Evolutionary conservation across 2,329 filamentous ascomycete genomes (phyloP), one percentile per base, ranked within the genome.

Genomic region (Thielaviopsis euricoi): DNA sequence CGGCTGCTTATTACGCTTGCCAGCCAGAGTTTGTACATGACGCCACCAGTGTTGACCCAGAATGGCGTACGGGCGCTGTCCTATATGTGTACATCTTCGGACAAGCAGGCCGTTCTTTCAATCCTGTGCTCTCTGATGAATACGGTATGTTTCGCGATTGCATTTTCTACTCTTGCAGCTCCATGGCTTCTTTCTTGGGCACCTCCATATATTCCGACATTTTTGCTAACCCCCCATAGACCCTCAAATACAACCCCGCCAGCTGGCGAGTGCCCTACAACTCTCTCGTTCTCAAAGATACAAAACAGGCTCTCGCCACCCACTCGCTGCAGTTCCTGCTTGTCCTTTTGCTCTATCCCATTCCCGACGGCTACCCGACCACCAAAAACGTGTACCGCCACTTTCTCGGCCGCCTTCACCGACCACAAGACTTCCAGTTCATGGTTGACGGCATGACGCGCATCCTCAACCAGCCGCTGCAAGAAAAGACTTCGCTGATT

Each of bases 351-450:
- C 72, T 96, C 6, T 96, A 96, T 66, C 87, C 90, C 0, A 86
- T 95, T 55, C 90, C 90, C 0, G 89, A 95, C 67, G 79, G 78
- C 52, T 79, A 77, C 3, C 67, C 77, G 10, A 76, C 82, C 0
- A 81, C 85, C 6, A 95, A 94, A 73, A 98, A 98, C 69, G 91
- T 84, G 66, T 97, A 94, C 68, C 86, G 93, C 17, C 89, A 96
- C 69, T 96, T 94, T 63, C 80, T 95, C 29, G 88, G 93, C 29
- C 82, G 91, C 43, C 71, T 98, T 52, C 93, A 97, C 71, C 82
- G 93, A 52, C 87, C 91, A 0, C 89, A 96, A 68, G 93, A 98
- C 68, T 97, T 98, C 66, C 93, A 98, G 68, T 98, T 98, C 67
- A 82, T 97, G 23, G 87, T 94, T 12, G 90, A 96, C 67, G 90